phyloP scores from a whole-genome alignment of 306 rosid species.

The Trichosanthes truncata region DNA sequence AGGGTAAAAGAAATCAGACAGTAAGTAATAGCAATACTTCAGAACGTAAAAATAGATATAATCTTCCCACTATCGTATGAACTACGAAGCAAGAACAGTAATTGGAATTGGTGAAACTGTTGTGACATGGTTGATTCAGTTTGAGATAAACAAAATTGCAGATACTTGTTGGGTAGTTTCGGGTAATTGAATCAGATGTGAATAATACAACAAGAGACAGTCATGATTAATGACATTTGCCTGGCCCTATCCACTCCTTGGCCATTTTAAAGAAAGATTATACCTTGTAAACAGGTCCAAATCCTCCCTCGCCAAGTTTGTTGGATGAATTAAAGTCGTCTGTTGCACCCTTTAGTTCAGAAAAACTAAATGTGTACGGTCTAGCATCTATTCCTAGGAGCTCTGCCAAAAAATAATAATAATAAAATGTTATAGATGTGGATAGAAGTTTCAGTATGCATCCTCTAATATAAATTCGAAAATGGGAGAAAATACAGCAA shows the following conservation, averaged over 20 bases:
- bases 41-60: not conserved
- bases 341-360: conserved; percentile 54
- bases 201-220: not conserved
- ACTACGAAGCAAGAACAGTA: not conserved
- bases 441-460: not conserved
- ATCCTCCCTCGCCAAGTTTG: conserved; percentile 85
- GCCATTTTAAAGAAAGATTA: not conserved
- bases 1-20: not conserved
- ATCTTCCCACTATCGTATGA: not conserved
- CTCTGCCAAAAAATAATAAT: conserved; percentile 29
- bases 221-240: not conserved
- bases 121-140: not conserved
- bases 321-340: conserved; percentile 43
- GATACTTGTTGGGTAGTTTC: not conserved
- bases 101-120: not conserved
- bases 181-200: not conserved
- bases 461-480: not conserved
- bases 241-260: not conserved
- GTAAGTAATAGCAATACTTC: not conserved
- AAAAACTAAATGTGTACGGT: conserved; percentile 58
- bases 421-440: not conserved
- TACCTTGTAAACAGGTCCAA: conserved; percentile 80
- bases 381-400: conserved; percentile 52
- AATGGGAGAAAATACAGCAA: not conserved
- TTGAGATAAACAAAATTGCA: not conserved